Evolutionary conservation across 1,284 basidiomycete species (phyloP), one percentile per base, ranked within the genome.

Genomic region (Singerocomus inundabilis): DNA sequence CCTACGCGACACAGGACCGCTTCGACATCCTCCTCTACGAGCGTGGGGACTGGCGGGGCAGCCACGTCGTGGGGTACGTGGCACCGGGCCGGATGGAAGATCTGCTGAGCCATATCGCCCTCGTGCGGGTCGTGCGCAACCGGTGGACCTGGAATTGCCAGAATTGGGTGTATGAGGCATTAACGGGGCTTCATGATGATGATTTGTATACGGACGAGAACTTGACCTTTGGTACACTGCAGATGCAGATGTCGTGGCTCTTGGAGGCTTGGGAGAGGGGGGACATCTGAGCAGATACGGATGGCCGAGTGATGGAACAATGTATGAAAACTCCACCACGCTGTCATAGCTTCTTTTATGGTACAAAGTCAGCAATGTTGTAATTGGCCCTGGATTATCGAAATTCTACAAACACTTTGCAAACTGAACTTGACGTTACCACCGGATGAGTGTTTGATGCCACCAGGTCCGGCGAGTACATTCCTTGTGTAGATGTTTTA

Each of bases 221-320:
- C 11, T 13, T 59, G 46, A 57, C 54, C 18, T 40, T 54, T 5
- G 36, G 15, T 0, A 31, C 25, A 1, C 24, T 59, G 18, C 49
- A 54, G 37, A 46, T 37, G 26, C 55, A 59, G 15, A 59, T 59
- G 54, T 13, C 1, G 10, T 54, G 44, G 15, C 46, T 57, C 13
- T 50, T 57, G 36, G 56, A 59, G 5, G 54, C 57, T 6, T 57
- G 57, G 54, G 56, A 59, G 21, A 5, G 24, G 10, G 57, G 56
- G 2, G 54, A 57, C 11, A 54, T 57, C 15, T 59, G 12, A n/a
- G 16, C 18, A 6, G n/a, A n/a, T n/a, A n/a, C n/a, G n/a, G 25
- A 28, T 25, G 24, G 2, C 4, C 28, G n/a, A n/a, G 16, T 13
- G 16, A 13, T 18, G 12, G 28, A 21, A 32, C 12, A 6, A 21